Evolutionary conservation across 1,284 basidiomycete species (phyloP).

Genomic region (Anthracocystis walkeri): DNA sequence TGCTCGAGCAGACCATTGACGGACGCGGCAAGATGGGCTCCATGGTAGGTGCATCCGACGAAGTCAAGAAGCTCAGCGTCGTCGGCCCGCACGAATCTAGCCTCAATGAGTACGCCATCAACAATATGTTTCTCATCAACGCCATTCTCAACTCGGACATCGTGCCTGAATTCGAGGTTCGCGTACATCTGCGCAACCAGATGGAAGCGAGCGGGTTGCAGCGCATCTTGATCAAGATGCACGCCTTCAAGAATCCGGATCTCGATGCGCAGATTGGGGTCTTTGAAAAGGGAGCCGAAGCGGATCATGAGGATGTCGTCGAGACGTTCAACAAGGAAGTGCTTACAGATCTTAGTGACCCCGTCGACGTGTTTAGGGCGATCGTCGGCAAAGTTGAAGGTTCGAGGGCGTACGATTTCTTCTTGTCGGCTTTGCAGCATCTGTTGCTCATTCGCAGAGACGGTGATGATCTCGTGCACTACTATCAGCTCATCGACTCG

Average conservation of each 20-base stretch:
- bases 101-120: conserved; percentile 73
- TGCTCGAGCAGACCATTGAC: conserved; percentile 80
- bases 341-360: conserved; percentile 81
- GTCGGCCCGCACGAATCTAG: conserved; percentile 80
- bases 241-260: conserved; percentile 75
- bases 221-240: conserved; percentile 80
- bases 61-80: conserved; percentile 75
- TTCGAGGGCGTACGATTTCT: conserved; percentile 84
- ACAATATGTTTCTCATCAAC: conserved; percentile 64
- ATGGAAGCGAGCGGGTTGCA: conserved; percentile 89
- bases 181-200: conserved; percentile 84
- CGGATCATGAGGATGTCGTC: conserved; percentile 82
- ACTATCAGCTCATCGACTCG: conserved; percentile 94
- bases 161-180: conserved; percentile 75
- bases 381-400: conserved; percentile 81
- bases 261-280: conserved; percentile 80
- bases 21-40: conserved; percentile 95
- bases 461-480: conserved; percentile 78
- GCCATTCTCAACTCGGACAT: conserved; percentile 64
- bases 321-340: conserved; percentile 83
- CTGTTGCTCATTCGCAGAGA: conserved; percentile 89
- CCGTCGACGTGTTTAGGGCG: conserved; percentile 87
- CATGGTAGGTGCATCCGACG: conserved; percentile 90
- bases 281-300: conserved; percentile 78
- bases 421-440: conserved; percentile 92